Percentiles rank a stretch among this genome's conserved stretches.
Conservation (phyloP, 306 rosid genomes). For the Pyrus communis region DNA sequence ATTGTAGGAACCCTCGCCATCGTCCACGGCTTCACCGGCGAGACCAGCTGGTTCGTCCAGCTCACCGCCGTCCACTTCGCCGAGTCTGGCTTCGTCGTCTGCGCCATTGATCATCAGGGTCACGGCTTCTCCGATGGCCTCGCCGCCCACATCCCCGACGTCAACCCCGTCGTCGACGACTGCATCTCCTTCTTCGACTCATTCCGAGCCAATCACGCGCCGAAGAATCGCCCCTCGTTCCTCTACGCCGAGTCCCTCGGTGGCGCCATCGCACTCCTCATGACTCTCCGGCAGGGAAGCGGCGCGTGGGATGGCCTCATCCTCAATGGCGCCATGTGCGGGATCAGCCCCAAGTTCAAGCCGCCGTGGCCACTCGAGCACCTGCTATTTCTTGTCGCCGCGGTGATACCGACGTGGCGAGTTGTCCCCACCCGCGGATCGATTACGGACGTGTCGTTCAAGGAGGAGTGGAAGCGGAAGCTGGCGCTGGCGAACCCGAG, state of each 20-base stretch:
- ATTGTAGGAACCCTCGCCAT: constrained; percentile 53
- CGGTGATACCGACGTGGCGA: constrained; percentile 78
- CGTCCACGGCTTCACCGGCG: constrained; percentile 94
- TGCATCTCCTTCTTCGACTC: constrained; percentile 60
- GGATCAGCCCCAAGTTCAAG: constrained; percentile 82
- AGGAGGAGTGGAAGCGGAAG: constrained; percentile 76
- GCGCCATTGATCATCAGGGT: constrained; percentile 95
- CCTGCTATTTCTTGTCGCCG: constrained; percentile 58
- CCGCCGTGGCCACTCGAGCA: constrained; percentile 98
- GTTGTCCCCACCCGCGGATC: constrained; percentile 92
- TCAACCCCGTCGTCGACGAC: constrained; percentile 83
- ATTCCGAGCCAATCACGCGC: constrained; percentile 51
- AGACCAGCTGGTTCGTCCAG: constrained; percentile 91
- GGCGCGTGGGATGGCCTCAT: constrained; percentile 57
- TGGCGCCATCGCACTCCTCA: constrained; percentile 76
- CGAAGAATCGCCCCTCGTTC: constrained; percentile 49
- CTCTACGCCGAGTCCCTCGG: constrained; percentile 93
- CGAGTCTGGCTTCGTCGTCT: constrained; percentile 71
- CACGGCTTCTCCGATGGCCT: constrained; percentile 99
- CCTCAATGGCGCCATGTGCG: constrained; percentile 97
- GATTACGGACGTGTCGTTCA: constrained; percentile 68
- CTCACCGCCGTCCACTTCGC: constrained; percentile 77
- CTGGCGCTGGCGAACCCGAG: constrained; percentile 73
- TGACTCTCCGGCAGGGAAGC: constrained; percentile 45
- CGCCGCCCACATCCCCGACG: constrained; percentile 69